Evolutionary conservation across 164 flowering plant genomes (phyloP).

Genomic region (Cinnamomum chago): DNA sequence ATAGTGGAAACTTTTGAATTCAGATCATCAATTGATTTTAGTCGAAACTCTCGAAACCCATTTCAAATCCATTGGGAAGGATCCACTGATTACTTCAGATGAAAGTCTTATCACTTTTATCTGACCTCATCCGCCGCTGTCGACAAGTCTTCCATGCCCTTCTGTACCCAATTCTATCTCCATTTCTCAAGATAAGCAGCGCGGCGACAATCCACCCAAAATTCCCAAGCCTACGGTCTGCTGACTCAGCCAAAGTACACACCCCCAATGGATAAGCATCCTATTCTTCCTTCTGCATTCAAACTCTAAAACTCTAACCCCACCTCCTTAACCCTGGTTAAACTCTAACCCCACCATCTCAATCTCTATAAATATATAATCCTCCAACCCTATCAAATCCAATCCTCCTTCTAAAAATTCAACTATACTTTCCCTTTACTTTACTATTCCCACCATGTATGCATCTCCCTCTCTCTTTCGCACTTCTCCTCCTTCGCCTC

Average conservation of each 20-base stretch:
- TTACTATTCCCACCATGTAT: constrained; percentile 4
- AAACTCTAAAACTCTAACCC: not conserved
- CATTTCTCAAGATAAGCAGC: too few relatives aligned
- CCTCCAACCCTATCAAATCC: not conserved
- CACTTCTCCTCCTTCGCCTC: not conserved
- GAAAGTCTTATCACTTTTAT: too few relatives aligned
- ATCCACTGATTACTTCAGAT: too few relatives aligned
- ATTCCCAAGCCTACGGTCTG: not conserved
- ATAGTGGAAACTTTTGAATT: too few relatives aligned
- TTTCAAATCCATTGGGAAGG: too few relatives aligned
- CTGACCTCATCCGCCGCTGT: too few relatives aligned
- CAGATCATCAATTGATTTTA: too few relatives aligned
- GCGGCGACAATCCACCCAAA: too few relatives aligned
- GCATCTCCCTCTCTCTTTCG: not conserved
- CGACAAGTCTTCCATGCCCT: too few relatives aligned
- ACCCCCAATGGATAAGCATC: not conserved
- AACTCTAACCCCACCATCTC: not conserved
- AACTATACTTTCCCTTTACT: constrained; percentile 2
- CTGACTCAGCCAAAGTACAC: not conserved
- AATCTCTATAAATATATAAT: not conserved
- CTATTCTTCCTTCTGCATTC: not conserved
- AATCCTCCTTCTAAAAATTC: not conserved
- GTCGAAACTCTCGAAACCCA: too few relatives aligned
- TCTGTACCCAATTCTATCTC: too few relatives aligned
- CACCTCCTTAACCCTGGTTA: constrained; percentile 4